Base-by-base conservation (phyloP, 805 yeast species). In the Trichomonascus vanleenenianus region DNA sequence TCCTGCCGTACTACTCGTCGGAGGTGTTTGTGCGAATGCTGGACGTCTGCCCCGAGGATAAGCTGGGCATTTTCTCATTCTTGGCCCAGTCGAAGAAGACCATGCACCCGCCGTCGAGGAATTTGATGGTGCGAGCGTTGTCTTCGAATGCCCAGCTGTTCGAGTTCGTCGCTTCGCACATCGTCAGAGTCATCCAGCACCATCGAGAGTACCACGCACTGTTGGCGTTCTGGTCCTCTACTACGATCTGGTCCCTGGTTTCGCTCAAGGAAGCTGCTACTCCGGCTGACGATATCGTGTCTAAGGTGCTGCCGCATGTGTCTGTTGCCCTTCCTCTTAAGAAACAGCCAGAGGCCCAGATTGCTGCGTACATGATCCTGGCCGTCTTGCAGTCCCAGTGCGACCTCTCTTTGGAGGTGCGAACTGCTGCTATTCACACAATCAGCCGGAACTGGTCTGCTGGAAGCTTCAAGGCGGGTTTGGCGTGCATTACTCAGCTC, bases 61-160 rank as follows among this genome's bases (percentile, higher is more conserved):
- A 88, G 47, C 97, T 97, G n/a, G 78, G 79, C 19, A 67, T 86
- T 39, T 89, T 91, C 62, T 71, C 75, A 30, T 86, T 95, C 68
- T 68, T 89, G 11, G 56, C 69, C 2, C 78, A 79, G 25, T 81
- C 81, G 61, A 85, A 86, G 59, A 81, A 80, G 56, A 61, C 71
- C 32, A 73, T 75, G 49, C 77, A 73, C 48, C 62, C 66, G 27
- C 95, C 96, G 16, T 78, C 95, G 1, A 74, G 76, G 44, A 64
- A 72, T 38, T 76, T 94, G 2, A 67, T 93, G 43, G 66, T 85
- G 32, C 83, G 89, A 57, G 79, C 84, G 1, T 81, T 89, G 60
- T 41, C 62, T 15, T 73, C 77, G 45, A 95, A 88, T 59, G 59
- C 71, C 41, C 84, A 78, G 45, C 75, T 89, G 42, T 76, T 76